Percentiles rank a stretch among this genome's conserved stretches.
These are phyloP conservation scores for Monosporozyma solicola DNA, from an alignment of 805 yeast species.

Conservation along the genomic window DNA sequence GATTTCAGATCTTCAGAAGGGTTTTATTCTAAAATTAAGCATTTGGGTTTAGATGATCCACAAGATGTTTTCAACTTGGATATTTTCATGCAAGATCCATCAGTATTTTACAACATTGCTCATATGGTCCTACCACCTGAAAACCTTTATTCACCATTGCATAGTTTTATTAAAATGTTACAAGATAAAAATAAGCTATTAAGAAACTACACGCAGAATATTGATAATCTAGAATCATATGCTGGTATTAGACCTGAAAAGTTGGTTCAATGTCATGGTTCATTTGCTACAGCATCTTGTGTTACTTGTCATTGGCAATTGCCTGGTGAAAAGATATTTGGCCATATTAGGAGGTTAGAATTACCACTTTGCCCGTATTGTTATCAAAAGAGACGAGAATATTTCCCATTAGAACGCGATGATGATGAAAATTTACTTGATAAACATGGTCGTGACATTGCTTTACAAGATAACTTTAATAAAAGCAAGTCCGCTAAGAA, in stretches of 20 bases:
- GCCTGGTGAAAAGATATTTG: conserved; percentile 56
- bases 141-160: conserved; percentile 61
- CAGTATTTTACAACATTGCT: conserved; percentile 78
- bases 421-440: conserved; percentile 4
- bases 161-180: conserved; percentile 63
- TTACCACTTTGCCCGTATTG: conserved; percentile 72
- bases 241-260: conserved; percentile 64
- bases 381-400: conserved; percentile 34
- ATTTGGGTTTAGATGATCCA: conserved; percentile 71
- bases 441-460: conserved; percentile 5
- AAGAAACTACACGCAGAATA: conserved; percentile 84
- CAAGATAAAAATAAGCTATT: conserved; percentile 70
- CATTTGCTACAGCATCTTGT: conserved; percentile 83
- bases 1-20: conserved; percentile 89
- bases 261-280: conserved; percentile 85
- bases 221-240: conserved; percentile 75
- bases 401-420: conserved; percentile 16
- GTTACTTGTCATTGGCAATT: conserved; percentile 60
- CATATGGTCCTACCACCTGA: conserved; percentile 75
- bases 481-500: background rate
- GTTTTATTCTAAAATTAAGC: conserved; percentile 58
- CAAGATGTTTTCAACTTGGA: conserved; percentile 79
- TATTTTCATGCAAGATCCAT: conserved; percentile 67
- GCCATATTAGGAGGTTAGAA: conserved; percentile 46
- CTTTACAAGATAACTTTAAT: conserved; percentile 2